Percentiles rank a stretch among this genome's conserved stretches.
Evolutionary conservation across 345 rosid genomes (phyloP).

Genomic region (Rhizophora mangle): DNA sequence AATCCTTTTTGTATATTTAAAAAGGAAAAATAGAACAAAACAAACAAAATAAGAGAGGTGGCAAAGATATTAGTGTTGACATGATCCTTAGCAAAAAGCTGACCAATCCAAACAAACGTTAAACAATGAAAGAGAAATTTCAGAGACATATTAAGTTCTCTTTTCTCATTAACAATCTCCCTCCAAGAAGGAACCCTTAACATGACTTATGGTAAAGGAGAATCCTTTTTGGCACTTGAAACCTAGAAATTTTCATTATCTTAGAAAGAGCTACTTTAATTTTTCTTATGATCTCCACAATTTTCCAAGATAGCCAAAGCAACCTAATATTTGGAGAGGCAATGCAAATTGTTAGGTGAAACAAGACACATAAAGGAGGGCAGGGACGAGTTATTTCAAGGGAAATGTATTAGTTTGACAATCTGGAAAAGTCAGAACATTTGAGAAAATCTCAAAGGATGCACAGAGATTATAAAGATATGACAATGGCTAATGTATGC

Average conservation of each 20-base stretch:
- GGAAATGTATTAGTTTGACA: background rate
- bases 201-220: constrained; percentile 33
- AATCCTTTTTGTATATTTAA: constrained; percentile 43
- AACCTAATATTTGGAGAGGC: constrained; percentile 37
- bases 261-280: background rate
- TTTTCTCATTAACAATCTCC: constrained; percentile 57
- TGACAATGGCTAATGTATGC: too few relatives aligned
- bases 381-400: background rate
- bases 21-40: background rate
- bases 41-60: constrained; percentile 8
- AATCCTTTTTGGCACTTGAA: constrained; percentile 27
- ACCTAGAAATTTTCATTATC: constrained; percentile 28
- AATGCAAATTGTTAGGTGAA: background rate
- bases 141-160: constrained; percentile 49
- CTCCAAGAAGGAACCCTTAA: constrained; percentile 55
- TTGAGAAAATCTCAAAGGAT: too few relatives aligned
- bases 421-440: too few relatives aligned
- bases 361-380: background rate
- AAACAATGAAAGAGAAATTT: constrained; percentile 34
- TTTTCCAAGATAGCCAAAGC: constrained; percentile 71
- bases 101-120: background rate
- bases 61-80: constrained; percentile 6
- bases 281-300: constrained; percentile 34
- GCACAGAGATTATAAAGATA: background rate
- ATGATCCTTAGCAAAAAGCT: constrained; percentile 11